Evolutionary conservation across 495 filamentous ascomycete species (phyloP), one percentile per base, ranked within the genome.

Genomic region (Daldinia decipiens): DNA sequence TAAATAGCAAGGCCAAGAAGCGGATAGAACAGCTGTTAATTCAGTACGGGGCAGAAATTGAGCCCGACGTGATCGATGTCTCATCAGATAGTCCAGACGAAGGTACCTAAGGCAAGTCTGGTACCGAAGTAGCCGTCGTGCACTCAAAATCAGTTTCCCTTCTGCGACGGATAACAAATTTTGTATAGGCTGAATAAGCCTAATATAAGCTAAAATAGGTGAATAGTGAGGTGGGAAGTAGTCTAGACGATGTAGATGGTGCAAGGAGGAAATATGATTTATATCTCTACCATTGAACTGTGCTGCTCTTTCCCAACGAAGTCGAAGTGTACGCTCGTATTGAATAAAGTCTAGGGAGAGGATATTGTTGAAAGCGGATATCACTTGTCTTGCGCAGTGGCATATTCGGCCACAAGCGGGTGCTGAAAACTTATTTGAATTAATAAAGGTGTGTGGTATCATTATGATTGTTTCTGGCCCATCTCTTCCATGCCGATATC

Each of bases 401-500:
- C 21, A 40, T 19, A 9, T 43, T 57, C 40, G 39, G 15, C 31
- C 17, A n/a, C 19, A 3, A 38, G 56, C 56, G 40, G 53, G 52
- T 65, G 59, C 27, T 62, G 21, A 62, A 40, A 50, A 66, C 13
- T 62, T 36, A 51, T 39, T 21, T 56, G 53, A 62, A 64, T 65
- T 69, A 40, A 60, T 50, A 58, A n/a, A 43, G 21, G 29, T 58
- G 51, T 54, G 15, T 51, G 15, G 24, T 60, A 24, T 60, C 15
- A 52, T 82, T 69, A 86, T 43, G 79, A 83, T 72, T 84, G 79
- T 78, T 87, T 87, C 77, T 91, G 89, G 31, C 88, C 91, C 82
- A 90, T 85, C 79, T 93, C 92, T 65, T 91, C 81, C 76, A 87
- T 89, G 5, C 78, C 87, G 65, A 86, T 82, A 54, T 89, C 87